These are phyloP conservation scores for Cladosporium sp. DNA, from an alignment of 2,329 filamentous ascomycete genomes.

Conservation along the genomic window DNA sequence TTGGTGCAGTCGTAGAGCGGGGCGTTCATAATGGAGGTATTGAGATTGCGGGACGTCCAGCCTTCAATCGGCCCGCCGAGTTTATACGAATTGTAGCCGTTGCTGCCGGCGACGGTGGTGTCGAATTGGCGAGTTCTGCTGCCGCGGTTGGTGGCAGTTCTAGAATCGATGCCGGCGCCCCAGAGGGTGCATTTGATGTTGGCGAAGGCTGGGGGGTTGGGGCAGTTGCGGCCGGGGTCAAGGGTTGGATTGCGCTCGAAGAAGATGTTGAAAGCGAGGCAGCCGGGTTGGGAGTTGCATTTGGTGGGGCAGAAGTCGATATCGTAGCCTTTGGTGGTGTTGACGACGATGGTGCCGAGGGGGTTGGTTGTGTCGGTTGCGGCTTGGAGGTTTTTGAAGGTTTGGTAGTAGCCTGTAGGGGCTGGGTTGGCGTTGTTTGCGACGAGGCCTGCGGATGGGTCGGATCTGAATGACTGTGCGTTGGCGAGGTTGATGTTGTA, in stretches of 20 bases:
- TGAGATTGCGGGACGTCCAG: slow-evolving; percentile 1
- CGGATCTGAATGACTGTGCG: slow-evolving; percentile 20
- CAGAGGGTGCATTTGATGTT: slow-evolving; percentile 42
- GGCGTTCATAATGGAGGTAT: background rate
- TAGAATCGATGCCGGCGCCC: slow-evolving; percentile 34
- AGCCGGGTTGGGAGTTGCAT: slow-evolving; percentile 27
- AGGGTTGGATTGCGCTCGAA: slow-evolving; percentile 39
- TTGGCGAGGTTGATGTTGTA: slow-evolving; percentile 16
- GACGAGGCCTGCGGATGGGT: slow-evolving; percentile 18
- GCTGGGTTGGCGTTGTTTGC: slow-evolving; percentile 16
- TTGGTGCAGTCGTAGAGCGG: slow-evolving; percentile 26
- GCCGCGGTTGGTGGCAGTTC: slow-evolving; percentile 39
- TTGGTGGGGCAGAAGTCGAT: slow-evolving; percentile 24
- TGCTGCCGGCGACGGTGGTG: slow-evolving; percentile 48
- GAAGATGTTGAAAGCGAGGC: slow-evolving; percentile 32
- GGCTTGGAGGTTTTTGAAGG: slow-evolving; percentile 25
- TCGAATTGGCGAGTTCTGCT: slow-evolving; percentile 40
- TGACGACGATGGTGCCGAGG: slow-evolving; percentile 23
- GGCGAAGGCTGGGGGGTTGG: slow-evolving; percentile 39
- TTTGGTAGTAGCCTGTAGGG: slow-evolving; percentile 22
- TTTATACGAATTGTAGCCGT: slow-evolving; percentile 35
- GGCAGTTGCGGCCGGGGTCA: slow-evolving; percentile 36
- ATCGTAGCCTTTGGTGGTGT: slow-evolving; percentile 26
- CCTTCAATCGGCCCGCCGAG: slow-evolving; percentile 21
- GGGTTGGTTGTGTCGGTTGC: slow-evolving; percentile 22